Evolutionary conservation across 2,329 filamentous ascomycete genomes (phyloP), one percentile per base, ranked within the genome.

Genomic region (Diaporthe vaccinii): DNA sequence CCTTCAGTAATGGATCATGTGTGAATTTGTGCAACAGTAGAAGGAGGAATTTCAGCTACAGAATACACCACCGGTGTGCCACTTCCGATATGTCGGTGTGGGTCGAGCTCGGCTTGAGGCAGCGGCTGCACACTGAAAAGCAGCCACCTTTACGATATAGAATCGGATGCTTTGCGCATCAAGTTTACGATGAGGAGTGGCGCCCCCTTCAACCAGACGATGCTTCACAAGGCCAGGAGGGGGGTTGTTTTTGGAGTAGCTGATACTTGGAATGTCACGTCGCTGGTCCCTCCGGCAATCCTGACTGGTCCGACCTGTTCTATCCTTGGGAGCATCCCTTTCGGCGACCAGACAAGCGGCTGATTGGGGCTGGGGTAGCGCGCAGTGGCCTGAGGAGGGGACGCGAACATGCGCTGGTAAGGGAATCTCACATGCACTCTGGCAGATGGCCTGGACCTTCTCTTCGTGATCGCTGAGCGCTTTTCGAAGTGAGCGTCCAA

Each of bases 301-400:
- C 49, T 69, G 34, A 55, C 65, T 55, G 49, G 65, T 14, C 65
- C 14, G 65, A 39, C 49, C 34, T 55, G 34, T 41, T 55, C 65
- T 41, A 69, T 69, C n/a, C 65, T 55, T 69, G 65, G 49, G 65
- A 41, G 49, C 65, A 69, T 41, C 34, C 49, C 46, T 55, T 55
- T 69, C 65, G 65, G 65, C 65, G 65, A 69, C 65, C 65, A 55
- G n/a, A 41, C 22, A 36, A 55, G 65, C 49, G 65, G 46, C 65
- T 69, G 49, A 69, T 41, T 53, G 46, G 34, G 49, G 46, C 49
- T 69, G 15, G 65, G 17, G 46, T 41, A 69, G 46, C 58, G 34
- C 58, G 34, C 49, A 14, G 22, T 41, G 65, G 49, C 34, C 65
- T 69, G n/a, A 55, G 3, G 49, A 9, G 65, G 65, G 65, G 28